Evolutionary conservation across 192 early-diverging fungal genomes (phyloP), one percentile per base, ranked within the genome.

Genomic region (Linnemannia exigua): DNA sequence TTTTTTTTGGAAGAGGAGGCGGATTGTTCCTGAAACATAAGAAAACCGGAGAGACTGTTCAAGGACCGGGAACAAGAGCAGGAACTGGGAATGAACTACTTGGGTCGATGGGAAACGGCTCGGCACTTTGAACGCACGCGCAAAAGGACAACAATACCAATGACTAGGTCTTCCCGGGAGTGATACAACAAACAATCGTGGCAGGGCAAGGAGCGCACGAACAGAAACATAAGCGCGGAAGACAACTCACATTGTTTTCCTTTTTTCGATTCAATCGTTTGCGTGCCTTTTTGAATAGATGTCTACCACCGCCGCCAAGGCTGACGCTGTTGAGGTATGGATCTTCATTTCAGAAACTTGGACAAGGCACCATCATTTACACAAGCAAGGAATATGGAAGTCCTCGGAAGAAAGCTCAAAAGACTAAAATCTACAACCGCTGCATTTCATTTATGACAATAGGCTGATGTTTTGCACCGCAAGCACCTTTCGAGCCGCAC

Each of bases 401-500:
- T 14, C 1, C 12, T 38, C 9, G 67, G 67, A 38, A 15, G n/a
- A 15, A 47, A 14, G 38, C 37, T 11, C 14, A 31, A 41, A 2
- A 48, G 3, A 28, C 70, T 71, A 28, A 71, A 46, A 38, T 6
- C 41, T 12, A 44, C 22, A 9, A 75, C 17, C 17, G 15, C 11
- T 2, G 22, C 35, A 44, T 48, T 17, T 15, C n/a, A 22, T 1
- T 31, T 11, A 63, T 11, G n/a, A 72, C 70, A 11, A 70, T 68
- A 89, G 88, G 88, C 88, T 37, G 90, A 90, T 74, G 89, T 91
- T 48, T 76, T 91, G 79, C 90, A 90, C 76, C 90, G 84, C 61
- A 90, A 89, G 70, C 83, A 87, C 48, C 84, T 91, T 8, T 88
- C 88, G 17, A 89, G 89, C 51, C 93, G 95, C 20, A 90, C 93